Conservation (phyloP, 306 rosid genomes). For the Corylus americana region DNA sequence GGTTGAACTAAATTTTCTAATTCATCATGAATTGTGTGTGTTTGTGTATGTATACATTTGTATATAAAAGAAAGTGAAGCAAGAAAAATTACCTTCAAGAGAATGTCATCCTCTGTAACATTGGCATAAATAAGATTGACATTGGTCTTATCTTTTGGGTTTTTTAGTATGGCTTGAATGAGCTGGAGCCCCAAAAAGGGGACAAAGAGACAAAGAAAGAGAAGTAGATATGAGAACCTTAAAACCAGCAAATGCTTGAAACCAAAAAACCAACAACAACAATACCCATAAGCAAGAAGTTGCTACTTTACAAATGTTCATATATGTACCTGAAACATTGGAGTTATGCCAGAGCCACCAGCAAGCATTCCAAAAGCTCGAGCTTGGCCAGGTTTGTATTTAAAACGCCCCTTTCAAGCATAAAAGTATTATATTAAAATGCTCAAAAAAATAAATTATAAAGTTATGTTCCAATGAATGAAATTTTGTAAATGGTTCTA, state of each 20-base stretch:
- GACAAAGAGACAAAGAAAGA: neutral
- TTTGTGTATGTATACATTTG: too few relatives aligned
- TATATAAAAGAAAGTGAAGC: neutral
- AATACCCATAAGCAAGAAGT: neutral
- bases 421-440: neutral
- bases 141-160: constrained; percentile 61
- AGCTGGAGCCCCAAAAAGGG: constrained; percentile 37
- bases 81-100: constrained; percentile 39
- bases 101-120: constrained; percentile 64
- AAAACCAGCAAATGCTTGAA: neutral
- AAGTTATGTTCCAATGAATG: neutral
- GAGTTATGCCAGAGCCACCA: constrained; percentile 86
- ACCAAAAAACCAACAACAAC: neutral
- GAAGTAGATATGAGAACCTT: constrained; percentile 1
- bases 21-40: too few relatives aligned
- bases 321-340: constrained; percentile 77
- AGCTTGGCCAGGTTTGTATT: constrained; percentile 63
- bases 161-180: constrained; percentile 68
- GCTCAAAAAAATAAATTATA: neutral
- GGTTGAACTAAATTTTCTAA: too few relatives aligned
- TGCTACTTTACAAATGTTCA: neutral
- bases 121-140: constrained; percentile 66
- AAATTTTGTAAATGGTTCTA: neutral
- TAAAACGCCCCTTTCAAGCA: constrained; percentile 62
- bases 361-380: constrained; percentile 78